A percentile compares a stretch with the other conserved stretches of the same genome.
These are phyloP conservation scores for Candida ponderosae DNA, from an alignment of 805 yeast species.

Conservation along the genomic window DNA sequence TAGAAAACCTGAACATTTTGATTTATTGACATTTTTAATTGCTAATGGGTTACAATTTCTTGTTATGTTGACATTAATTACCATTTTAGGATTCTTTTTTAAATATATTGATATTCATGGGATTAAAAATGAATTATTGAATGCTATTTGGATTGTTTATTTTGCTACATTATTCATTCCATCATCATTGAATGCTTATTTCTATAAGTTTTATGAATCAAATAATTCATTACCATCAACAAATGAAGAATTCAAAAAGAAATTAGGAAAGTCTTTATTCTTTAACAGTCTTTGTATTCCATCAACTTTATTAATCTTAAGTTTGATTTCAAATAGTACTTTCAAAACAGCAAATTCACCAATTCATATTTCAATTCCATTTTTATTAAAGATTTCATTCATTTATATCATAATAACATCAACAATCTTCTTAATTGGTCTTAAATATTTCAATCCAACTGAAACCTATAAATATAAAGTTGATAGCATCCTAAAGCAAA, in stretches of 20 bases:
- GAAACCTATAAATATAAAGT: constrained; percentile 3
- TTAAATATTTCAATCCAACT: constrained; percentile 6
- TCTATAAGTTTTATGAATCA: constrained; percentile 12
- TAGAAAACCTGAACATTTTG: constrained; percentile 10
- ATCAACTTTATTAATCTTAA: constrained; percentile 3
- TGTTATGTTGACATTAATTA: constrained; percentile 3
- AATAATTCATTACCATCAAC: neutral
- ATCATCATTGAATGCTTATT: constrained; percentile 10
- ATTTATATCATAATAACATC: constrained; percentile 8
- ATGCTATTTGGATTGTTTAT: constrained; percentile 3
- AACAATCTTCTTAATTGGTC: constrained; percentile 6
- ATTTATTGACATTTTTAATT: constrained; percentile 8
- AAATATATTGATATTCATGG: constrained; percentile 11
- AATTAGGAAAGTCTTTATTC: constrained; percentile 1
- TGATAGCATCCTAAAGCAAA: constrained; percentile 13
- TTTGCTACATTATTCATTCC: constrained; percentile 11
- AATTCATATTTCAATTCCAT: constrained; percentile 6
- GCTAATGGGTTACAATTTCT: constrained; percentile 14
- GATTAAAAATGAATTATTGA: constrained; percentile 5
- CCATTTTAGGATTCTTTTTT: constrained; percentile 1
- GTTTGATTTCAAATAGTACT: constrained; percentile 8
- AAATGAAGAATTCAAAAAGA: constrained; percentile 1
- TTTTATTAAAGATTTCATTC: constrained; percentile 1
- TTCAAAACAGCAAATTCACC: constrained; percentile 18
- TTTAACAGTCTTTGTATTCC: constrained; percentile 18